Evolutionary conservation across 2,329 filamentous ascomycete genomes (phyloP).

Genomic region (Penicillium paneum): DNA sequence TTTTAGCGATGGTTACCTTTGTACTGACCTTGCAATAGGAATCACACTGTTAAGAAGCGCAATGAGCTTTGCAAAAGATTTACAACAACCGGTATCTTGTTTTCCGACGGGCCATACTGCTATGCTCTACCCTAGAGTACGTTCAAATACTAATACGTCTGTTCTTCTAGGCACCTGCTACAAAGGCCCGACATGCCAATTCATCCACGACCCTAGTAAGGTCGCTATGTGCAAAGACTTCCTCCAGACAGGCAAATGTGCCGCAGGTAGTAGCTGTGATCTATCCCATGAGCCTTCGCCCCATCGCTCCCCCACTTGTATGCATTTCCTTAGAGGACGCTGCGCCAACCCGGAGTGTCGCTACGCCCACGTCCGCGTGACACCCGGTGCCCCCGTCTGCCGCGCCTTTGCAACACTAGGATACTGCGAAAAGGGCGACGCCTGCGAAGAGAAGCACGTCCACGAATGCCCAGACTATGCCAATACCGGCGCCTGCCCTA

Average conservation of each 20-base stretch:
- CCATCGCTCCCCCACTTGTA: conserved; percentile 80
- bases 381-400: conserved; percentile 75
- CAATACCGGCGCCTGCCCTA: conserved; percentile 81
- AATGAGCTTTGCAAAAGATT: conserved; percentile 69
- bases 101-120: conserved; percentile 19
- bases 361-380: conserved; percentile 80
- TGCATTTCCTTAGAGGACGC: conserved; percentile 85
- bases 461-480: conserved; percentile 94
- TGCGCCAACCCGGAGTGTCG: conserved; percentile 83
- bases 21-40: conserved; percentile 27
- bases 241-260: conserved; percentile 74
- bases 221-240: conserved; percentile 89
- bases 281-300: conserved; percentile 82
- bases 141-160: conserved; percentile 33
- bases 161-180: conserved; percentile 70
- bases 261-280: conserved; percentile 75
- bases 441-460: conserved; percentile 79
- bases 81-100: conserved; percentile 51
- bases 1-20: conserved; percentile 6
- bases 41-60: conserved; percentile 61
- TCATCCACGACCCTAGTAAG: conserved; percentile 78
- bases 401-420: conserved; percentile 78
- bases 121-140: conserved; percentile 3
- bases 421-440: conserved; percentile 78
- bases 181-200: conserved; percentile 76